Percentiles rank a stretch among this genome's conserved stretches.
These are phyloP conservation scores for Penicillium palitans DNA, from an alignment of 2,329 filamentous ascomycete species.

Conservation along the genomic window DNA sequence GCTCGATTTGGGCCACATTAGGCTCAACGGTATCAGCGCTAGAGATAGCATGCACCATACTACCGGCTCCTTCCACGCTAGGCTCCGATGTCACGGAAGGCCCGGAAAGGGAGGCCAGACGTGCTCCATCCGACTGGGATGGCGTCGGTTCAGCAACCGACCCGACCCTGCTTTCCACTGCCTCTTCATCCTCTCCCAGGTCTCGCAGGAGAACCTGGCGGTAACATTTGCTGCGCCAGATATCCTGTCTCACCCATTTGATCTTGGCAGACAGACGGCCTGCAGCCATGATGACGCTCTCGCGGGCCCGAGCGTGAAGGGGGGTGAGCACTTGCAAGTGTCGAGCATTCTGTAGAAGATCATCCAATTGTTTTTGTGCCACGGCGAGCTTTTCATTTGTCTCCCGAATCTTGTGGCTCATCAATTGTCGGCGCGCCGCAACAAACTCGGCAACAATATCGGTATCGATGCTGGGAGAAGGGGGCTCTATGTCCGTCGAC, in stretches of 20 bases:
- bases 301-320: constrained; percentile 84
- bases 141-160: constrained; percentile 31
- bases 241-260: constrained; percentile 91
- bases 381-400: constrained; percentile 74
- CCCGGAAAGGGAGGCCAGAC: constrained; percentile 19
- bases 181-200: constrained; percentile 68
- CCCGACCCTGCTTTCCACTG: constrained; percentile 19
- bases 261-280: constrained; percentile 82
- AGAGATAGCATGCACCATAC: constrained; percentile 24
- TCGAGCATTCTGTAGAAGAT: constrained; percentile 80
- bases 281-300: constrained; percentile 81
- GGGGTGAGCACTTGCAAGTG: constrained; percentile 87
- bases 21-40: constrained; percentile 25
- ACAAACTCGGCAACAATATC: constrained; percentile 86
- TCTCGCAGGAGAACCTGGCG: constrained; percentile 84
- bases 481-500: constrained; percentile 67
- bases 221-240: constrained; percentile 89
- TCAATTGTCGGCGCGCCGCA: constrained; percentile 75
- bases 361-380: constrained; percentile 75
- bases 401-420: constrained; percentile 79
- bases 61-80: constrained; percentile 25
- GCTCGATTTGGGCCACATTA: constrained; percentile 18
- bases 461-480: constrained; percentile 69
- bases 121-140: constrained; percentile 14
- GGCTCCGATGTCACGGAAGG: constrained; percentile 24